Percentiles rank a stretch among this genome's conserved stretches.
phyloP scores from a whole-genome alignment of 225 moss, liverwort and hornwort species.

The Pseudisothecium myosuroides region DNA sequence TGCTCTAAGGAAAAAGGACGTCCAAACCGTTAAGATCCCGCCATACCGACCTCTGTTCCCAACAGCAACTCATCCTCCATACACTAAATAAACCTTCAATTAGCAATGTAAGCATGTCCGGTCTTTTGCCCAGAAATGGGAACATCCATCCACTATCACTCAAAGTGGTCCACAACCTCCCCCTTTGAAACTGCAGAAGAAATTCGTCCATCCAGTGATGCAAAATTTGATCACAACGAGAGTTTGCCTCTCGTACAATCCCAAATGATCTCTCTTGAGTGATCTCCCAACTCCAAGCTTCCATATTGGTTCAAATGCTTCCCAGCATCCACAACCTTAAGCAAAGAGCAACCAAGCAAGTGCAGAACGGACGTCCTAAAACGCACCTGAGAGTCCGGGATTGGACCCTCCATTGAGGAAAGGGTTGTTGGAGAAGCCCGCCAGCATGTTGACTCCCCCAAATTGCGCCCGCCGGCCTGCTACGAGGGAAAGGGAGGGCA shows the following conservation, averaged over 20 bases:
- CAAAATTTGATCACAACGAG: background rate
- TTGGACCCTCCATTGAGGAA: constrained; percentile 42
- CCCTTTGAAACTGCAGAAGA: background rate
- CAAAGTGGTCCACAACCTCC: background rate
- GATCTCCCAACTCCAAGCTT: background rate
- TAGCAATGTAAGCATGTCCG: background rate
- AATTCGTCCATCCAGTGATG: background rate
- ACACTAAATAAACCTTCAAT: background rate
- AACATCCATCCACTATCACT: background rate
- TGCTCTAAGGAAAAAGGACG: background rate
- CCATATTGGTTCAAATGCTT: background rate
- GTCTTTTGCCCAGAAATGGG: background rate
- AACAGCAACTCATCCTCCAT: background rate
- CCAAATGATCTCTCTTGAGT: background rate
- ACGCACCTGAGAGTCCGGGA: constrained; percentile 38
- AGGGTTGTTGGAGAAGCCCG: constrained; percentile 35
- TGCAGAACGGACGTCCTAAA: background rate
- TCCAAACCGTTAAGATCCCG: background rate
- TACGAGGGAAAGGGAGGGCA: constrained; percentile 6
- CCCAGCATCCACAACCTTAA: background rate
- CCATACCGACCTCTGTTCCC: background rate
- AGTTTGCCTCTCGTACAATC: background rate
- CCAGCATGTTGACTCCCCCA: constrained; percentile 50
- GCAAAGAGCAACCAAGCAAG: background rate
- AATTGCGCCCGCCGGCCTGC: constrained; percentile 37